Evolutionary conservation across 148 eudicot genomes (phyloP), one percentile per base, ranked within the genome.

Genomic region (Polygonum aviculare): DNA sequence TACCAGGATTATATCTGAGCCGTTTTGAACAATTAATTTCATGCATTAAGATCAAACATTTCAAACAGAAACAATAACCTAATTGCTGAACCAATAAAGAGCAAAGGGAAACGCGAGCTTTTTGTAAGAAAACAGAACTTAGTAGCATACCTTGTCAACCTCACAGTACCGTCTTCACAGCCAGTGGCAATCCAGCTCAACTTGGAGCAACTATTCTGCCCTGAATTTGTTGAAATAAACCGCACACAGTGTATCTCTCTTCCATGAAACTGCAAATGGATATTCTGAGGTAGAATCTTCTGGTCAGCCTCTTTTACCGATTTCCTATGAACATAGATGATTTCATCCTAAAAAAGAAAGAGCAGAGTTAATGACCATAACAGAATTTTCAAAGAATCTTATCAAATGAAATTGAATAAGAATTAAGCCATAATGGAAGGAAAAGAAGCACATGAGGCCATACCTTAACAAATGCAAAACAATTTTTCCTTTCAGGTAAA

Each of bases 211-310:
- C 54, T 52, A 62, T 33, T 77, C 69, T 63, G 76, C 41, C 79
- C 48, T 72, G 79, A 74, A 74, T 77, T 77, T 76, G 81, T 85
- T 60, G 83, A 81, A 54, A 93, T 83, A 84, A 95, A 85, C 81
- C 97, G 87, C 39, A 95, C 52, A 38, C 94, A 87, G 77, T 95
- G 99, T 76, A 93, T 87, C 94, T 95, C 99, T 83, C 93, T 93
- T 69, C 99, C 99, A 85, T 95, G 99, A 81, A 91, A 95, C 74
- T 92, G 97, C 80, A 93, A 79, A 82, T 95, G 97, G 74, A 95
- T 81, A 82, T 88, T 89, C 74, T 76, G 89, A 41, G 91, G 94
- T 77, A 86, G 85, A 78, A 85, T 85, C 76, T 84, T 85, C 72
- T 81, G 85, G 74, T 83, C 85, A 78, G 52, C 79, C 70, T 85